phyloP scores from a whole-genome alignment of 31 red algal genomes.

The Bonnemaisonia californica region DNA sequence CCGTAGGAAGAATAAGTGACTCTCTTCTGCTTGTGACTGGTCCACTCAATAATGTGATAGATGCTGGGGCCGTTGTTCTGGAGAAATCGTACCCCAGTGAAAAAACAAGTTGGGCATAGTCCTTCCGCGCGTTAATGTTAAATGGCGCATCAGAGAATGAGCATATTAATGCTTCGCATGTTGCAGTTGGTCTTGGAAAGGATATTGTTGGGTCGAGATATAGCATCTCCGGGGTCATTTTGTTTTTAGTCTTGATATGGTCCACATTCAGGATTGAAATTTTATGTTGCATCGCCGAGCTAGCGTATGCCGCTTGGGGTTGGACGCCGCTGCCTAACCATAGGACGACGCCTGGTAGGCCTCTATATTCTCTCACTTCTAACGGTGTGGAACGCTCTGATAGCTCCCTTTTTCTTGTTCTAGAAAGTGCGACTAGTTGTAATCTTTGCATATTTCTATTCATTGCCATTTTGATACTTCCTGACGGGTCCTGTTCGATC shows the following conservation, averaged over 20 bases:
- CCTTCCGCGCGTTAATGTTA: background rate
- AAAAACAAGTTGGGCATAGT: background rate
- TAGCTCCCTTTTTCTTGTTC: background rate
- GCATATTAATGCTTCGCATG: background rate
- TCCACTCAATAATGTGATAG: constrained; percentile 21
- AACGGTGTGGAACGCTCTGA: background rate
- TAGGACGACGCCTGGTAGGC: background rate
- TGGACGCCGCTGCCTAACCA: constrained; percentile 1
- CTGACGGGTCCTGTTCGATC: background rate
- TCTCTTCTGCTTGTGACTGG: constrained; percentile 7
- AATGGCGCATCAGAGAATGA: constrained; percentile 7
- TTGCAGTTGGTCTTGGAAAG: background rate
- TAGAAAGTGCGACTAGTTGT: background rate
- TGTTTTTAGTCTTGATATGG: too few relatives aligned
- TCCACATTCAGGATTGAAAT: background rate
- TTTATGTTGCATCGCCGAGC: background rate
- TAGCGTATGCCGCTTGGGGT: constrained; percentile 19
- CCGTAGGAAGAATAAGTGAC: constrained; percentile 18
- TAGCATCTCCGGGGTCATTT: background rate
- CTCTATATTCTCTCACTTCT: background rate
- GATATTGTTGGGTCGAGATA: constrained; percentile 3
- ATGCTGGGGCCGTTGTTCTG: background rate
- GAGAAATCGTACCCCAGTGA: background rate
- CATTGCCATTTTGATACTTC: background rate
- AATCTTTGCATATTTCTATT: background rate